Evolutionary conservation across 352 stramenopile species (phyloP).

Genomic region (Pythium periplocum): DNA sequence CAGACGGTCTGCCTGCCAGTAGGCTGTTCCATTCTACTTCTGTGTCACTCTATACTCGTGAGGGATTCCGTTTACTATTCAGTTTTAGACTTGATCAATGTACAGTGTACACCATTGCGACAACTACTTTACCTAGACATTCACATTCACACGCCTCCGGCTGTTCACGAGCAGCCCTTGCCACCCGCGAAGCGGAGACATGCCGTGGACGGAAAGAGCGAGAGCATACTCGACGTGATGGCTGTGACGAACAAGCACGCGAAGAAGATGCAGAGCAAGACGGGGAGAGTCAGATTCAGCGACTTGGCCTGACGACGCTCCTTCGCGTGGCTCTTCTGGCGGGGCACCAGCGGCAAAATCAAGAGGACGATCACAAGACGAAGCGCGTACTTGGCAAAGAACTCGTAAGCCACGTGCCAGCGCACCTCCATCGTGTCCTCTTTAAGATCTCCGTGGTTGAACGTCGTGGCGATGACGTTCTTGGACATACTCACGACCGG

Average conservation of each 20-base stretch:
- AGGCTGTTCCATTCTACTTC: too few relatives aligned
- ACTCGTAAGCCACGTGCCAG: conserved; percentile 7
- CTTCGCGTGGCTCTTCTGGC: conserved; percentile 3
- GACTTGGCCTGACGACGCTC: neutral
- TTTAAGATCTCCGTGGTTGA: neutral
- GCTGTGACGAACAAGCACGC: neutral
- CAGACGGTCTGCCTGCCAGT: too few relatives aligned
- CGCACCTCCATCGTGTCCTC: conserved; percentile 9
- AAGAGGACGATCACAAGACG: neutral
- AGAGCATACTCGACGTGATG: neutral
- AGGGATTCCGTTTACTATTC: too few relatives aligned
- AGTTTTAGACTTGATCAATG: too few relatives aligned
- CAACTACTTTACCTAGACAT: conserved; percentile 2
- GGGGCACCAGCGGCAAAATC: neutral
- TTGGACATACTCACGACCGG: conserved; percentile 5
- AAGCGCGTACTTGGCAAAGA: conserved; percentile 7
- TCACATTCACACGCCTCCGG: conserved; percentile 1
- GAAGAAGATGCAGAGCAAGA: conserved; percentile 2
- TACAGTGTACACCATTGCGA: neutral
- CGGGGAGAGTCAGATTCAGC: neutral
- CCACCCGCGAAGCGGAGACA: conserved; percentile 5
- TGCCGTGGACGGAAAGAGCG: conserved; percentile 3
- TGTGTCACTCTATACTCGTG: too few relatives aligned
- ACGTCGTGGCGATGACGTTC: conserved; percentile 1
- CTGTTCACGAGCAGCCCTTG: conserved; percentile 2